Percentiles rank a stretch among this genome's conserved stretches.
phyloP scores from a whole-genome alignment of 106 monocot species.

The Iris macrosiphon region DNA sequence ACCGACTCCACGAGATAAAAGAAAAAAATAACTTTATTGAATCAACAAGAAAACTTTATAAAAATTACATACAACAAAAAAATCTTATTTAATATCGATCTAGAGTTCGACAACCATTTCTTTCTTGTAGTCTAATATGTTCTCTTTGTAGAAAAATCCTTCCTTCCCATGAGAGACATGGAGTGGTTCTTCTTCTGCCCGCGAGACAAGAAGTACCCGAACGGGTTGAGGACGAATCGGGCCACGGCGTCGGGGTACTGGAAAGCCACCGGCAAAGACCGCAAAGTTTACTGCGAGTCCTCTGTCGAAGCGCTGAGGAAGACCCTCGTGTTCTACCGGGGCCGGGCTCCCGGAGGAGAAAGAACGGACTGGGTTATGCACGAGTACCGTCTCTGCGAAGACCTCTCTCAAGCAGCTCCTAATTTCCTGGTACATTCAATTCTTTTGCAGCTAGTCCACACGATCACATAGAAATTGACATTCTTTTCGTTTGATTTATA shows the following conservation, averaged over 20 bases:
- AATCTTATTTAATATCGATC: too few species aligned
- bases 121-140: too few species aligned
- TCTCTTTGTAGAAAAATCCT: slow-evolving; percentile 60
- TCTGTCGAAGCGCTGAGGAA: slow-evolving; percentile 44
- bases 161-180: slow-evolving; percentile 61
- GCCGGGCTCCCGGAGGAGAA: slow-evolving; percentile 71
- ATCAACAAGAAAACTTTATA: too few species aligned
- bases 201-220: slow-evolving; percentile 64
- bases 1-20: too few species aligned
- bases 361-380: slow-evolving; percentile 87
- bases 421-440: slow-evolving; percentile 70
- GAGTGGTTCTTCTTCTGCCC: slow-evolving; percentile 94
- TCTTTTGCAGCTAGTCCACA: too few species aligned
- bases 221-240: slow-evolving; percentile 74
- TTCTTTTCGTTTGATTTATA: slow-evolving; percentile 5
- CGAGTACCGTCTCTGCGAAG: slow-evolving; percentile 68
- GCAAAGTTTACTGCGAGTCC: slow-evolving; percentile 44
- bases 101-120: too few species aligned
- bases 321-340: slow-evolving; percentile 75
- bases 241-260: slow-evolving; percentile 63
- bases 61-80: too few species aligned
- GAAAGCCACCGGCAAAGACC: slow-evolving; percentile 80
- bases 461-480: too few species aligned
- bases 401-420: slow-evolving; percentile 31
- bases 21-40: too few species aligned